Conservation (phyloP, 2,329 filamentous ascomycete genomes). For the Sporothrix pallida region DNA sequence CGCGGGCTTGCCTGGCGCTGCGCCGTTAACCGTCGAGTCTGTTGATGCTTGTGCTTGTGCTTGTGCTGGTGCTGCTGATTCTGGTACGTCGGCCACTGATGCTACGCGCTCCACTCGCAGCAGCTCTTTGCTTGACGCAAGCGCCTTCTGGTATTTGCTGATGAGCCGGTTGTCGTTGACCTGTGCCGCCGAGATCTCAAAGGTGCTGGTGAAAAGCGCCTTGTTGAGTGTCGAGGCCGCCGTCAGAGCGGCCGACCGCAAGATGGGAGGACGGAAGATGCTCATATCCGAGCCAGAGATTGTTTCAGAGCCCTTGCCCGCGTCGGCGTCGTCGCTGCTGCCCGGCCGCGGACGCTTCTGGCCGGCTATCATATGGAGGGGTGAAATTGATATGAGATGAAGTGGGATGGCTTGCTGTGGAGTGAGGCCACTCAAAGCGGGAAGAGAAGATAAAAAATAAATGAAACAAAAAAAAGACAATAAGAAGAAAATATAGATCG, state of each 20-base stretch:
- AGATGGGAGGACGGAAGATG: slow-evolving; percentile 77
- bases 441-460: neutral
- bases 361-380: slow-evolving; percentile 33
- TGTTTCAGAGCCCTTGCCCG: neutral
- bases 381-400: neutral
- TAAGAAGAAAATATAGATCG: neutral
- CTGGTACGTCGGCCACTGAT: slow-evolving; percentile 68
- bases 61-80: slow-evolving; percentile 49
- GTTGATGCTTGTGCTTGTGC: slow-evolving; percentile 48
- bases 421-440: neutral
- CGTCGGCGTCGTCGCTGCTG: slow-evolving; percentile 30
- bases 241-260: slow-evolving; percentile 71
- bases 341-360: slow-evolving; percentile 37
- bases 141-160: slow-evolving; percentile 68
- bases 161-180: slow-evolving; percentile 79
- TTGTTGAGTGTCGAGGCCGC: slow-evolving; percentile 67
- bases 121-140: slow-evolving; percentile 70
- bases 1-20: slow-evolving; percentile 45
- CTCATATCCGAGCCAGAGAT: slow-evolving; percentile 50
- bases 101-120: slow-evolving; percentile 68
- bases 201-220: slow-evolving; percentile 76
- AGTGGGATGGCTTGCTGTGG: neutral
- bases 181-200: slow-evolving; percentile 78
- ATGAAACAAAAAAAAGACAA: neutral
- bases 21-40: slow-evolving; percentile 42